These are phyloP conservation scores for Trichoderma lentiforme DNA, from an alignment of 2,329 filamentous ascomycete genomes.

Conservation along the genomic window DNA sequence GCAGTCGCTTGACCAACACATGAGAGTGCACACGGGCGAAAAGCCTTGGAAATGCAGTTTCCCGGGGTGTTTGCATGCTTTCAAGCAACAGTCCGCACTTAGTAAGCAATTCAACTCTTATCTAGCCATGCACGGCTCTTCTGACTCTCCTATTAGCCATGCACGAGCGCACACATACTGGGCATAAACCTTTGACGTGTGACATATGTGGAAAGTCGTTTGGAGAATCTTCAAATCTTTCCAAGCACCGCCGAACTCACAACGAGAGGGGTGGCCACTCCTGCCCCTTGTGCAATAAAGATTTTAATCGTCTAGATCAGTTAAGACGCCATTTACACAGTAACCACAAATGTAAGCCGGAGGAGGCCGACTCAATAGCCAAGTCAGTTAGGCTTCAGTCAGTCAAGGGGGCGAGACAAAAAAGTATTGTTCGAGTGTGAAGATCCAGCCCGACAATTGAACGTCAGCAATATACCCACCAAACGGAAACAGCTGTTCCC, in stretches of 20 bases:
- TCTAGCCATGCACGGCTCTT: not conserved
- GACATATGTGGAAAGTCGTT: constrained; percentile 58
- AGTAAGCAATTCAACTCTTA: constrained; percentile 43
- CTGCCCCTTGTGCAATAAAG: constrained; percentile 53
- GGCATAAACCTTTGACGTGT: constrained; percentile 60
- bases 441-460: not conserved
- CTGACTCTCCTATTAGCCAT: constrained; percentile 47
- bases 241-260: constrained; percentile 63
- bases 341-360: constrained; percentile 16
- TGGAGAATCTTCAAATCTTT: constrained; percentile 63
- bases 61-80: constrained; percentile 52
- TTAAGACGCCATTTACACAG: constrained; percentile 48
- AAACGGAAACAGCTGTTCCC: not conserved
- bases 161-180: constrained; percentile 64
- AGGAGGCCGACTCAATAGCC: constrained; percentile 5
- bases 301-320: constrained; percentile 60
- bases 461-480: not conserved
- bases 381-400: not conserved
- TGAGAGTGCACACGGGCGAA: constrained; percentile 63
- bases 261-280: constrained; percentile 49
- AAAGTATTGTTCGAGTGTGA: not conserved
- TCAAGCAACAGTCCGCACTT: constrained; percentile 65
- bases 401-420: not conserved
- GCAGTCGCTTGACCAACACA: constrained; percentile 65
- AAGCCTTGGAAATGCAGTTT: constrained; percentile 58